Evolutionary conservation across 2,329 filamentous ascomycete species (phyloP).

Genomic region (Lecanicillium sp.): DNA sequence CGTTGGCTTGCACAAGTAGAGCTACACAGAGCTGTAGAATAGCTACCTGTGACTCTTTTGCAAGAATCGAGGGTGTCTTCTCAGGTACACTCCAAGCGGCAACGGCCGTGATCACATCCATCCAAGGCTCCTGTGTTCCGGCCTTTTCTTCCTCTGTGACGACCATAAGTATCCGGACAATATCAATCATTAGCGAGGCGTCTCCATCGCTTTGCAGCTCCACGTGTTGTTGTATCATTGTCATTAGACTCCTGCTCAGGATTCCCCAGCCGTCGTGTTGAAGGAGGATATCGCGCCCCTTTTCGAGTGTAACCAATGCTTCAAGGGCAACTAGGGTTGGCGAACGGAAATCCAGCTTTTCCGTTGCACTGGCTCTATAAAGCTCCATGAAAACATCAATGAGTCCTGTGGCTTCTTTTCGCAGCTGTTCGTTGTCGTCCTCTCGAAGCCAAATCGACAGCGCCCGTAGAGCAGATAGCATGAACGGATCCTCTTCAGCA

Average conservation of each 20-base stretch:
- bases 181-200: slow-evolving; percentile 42
- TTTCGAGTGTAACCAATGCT: slow-evolving; percentile 41
- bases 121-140: slow-evolving; percentile 45
- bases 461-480: slow-evolving; percentile 48
- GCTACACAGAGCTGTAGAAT: slow-evolving; percentile 47
- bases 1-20: slow-evolving; percentile 37
- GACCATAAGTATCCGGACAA: slow-evolving; percentile 45
- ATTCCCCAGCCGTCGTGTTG: slow-evolving; percentile 45
- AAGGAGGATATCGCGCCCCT: slow-evolving; percentile 39
- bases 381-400: slow-evolving; percentile 57
- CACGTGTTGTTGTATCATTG: slow-evolving; percentile 27
- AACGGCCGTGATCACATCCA: slow-evolving; percentile 42
- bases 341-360: slow-evolving; percentile 44
- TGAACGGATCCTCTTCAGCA: slow-evolving; percentile 45
- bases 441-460: slow-evolving; percentile 61
- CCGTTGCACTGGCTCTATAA: slow-evolving; percentile 34
- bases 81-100: slow-evolving; percentile 38
- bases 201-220: slow-evolving; percentile 20
- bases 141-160: slow-evolving; percentile 38
- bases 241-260: slow-evolving; percentile 40
- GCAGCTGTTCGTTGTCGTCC: slow-evolving; percentile 52
- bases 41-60: slow-evolving; percentile 44
- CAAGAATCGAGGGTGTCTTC: slow-evolving; percentile 13
- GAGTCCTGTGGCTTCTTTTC: slow-evolving; percentile 48
- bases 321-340: slow-evolving; percentile 52